Base-by-base conservation (phyloP, 345 rosid species). In the Brassica nigra region DNA sequence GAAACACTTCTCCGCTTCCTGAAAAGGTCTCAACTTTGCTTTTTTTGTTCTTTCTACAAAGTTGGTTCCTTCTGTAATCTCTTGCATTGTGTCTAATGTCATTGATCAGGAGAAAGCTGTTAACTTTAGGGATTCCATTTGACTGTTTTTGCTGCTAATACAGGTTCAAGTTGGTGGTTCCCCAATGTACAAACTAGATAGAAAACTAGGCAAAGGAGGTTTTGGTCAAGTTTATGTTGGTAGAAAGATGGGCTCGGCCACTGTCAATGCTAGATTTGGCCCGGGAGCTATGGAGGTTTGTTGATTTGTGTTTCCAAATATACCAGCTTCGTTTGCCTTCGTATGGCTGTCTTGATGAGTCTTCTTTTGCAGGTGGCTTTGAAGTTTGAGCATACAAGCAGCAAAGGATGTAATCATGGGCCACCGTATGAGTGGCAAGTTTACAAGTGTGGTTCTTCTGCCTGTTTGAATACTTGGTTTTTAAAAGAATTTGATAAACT, bases 381-480 rank as follows among this genome's bases (percentile, higher is more conserved):
- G 82, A 95, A 95, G 77, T 93, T 95, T 65, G 99, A 95, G 85
- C 98, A 95, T 74, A 87, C 87, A 81, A 95, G 85, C 82, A 95
- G 99, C 88, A 95, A 92, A 87, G 99, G 98, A 68, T 92, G 99
- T 82, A 92, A 81, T 82, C 86, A 87, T 86, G 96, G 96, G 44
- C 98, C 98, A 0, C 98, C 99, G 0, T 88, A 89, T 39, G 99
- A 95, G 91, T 92, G 98, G 99, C 99, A 95, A 88, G 99, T 95
- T 82, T 95, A 95, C 89, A 86, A 78, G 99, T 95, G 83, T 84
- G 6, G 6, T 37, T 20, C 20, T 27, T 76, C 62, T 33, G 37
- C 28, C 3, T 37, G 27, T 44, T 44, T 44, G 52, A 44, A 10
- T 44, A 0, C n/a, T 52, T 18, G 44, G 66, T 70, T 64, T 72